phyloP scores from a whole-genome alignment of 129 eudicot genomes.

The Flaveria trinervia region DNA sequence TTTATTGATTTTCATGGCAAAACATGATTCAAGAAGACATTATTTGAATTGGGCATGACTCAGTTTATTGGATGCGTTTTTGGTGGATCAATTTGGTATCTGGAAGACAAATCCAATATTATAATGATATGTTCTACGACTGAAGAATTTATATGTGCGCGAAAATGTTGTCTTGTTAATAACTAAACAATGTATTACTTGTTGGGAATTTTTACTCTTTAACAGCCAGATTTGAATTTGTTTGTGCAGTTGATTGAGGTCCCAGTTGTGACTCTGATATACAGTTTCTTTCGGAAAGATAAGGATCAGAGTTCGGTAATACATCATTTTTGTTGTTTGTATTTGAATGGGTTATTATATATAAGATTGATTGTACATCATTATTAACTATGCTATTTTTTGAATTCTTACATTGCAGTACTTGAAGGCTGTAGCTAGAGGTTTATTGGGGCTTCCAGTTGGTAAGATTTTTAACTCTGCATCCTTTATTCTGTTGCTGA shows the following conservation, averaged over 20 bases:
- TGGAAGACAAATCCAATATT: neutral
- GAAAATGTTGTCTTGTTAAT: neutral
- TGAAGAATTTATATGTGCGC: neutral
- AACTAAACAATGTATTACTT: neutral
- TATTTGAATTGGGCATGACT: too few species aligned
- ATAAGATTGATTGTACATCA: neutral
- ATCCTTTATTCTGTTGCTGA: constrained; percentile 1
- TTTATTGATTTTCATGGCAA: neutral
- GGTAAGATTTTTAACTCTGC: constrained; percentile 53
- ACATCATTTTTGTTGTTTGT: neutral
- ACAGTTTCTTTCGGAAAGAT: constrained; percentile 52
- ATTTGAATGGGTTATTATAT: neutral
- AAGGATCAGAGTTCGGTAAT: constrained; percentile 61
- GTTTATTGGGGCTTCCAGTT: constrained; percentile 61
- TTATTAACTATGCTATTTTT: neutral
- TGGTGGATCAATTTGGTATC: neutral
- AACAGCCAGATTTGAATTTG: constrained; percentile 16
- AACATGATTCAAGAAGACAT: neutral
- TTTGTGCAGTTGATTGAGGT: constrained; percentile 57
- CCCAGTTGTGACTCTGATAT: constrained; percentile 53
- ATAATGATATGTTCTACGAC: neutral
- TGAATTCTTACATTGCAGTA: constrained; percentile 49
- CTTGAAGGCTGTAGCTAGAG: constrained; percentile 77
- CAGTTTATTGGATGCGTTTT: neutral
- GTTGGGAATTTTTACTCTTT: neutral